These are phyloP conservation scores for Pseudogymnoascus sp. DNA, from an alignment of 2,329 filamentous ascomycete species.

Conservation along the genomic window DNA sequence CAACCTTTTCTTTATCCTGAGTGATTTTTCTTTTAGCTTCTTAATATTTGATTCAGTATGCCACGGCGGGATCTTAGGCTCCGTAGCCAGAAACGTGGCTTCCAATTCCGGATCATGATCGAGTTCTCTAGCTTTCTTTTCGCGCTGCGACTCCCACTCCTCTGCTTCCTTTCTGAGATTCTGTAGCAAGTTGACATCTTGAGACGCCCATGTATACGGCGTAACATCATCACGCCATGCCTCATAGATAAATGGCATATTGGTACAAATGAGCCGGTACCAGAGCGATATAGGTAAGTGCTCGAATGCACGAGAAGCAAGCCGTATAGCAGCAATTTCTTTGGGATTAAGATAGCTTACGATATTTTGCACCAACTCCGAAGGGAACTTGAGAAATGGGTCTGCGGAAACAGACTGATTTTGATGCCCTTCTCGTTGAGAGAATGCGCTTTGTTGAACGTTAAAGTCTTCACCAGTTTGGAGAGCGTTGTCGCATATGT, in stretches of 20 bases:
- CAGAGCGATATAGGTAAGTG: slow-evolving; percentile 20
- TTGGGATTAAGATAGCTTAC: slow-evolving; percentile 15
- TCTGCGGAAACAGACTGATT: slow-evolving; percentile 7
- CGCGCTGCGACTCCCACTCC: not conserved
- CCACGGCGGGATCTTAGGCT: not conserved
- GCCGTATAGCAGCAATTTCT: slow-evolving; percentile 20
- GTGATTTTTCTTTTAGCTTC: not conserved
- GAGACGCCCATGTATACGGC: slow-evolving; percentile 2
- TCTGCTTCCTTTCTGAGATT: not conserved
- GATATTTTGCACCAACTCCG: slow-evolving; percentile 18
- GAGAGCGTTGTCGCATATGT: slow-evolving; percentile 13
- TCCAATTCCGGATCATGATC: not conserved
- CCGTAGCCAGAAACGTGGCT: not conserved
- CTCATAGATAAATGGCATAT: slow-evolving; percentile 26
- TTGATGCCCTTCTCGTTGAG: not conserved
- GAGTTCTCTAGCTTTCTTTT: not conserved
- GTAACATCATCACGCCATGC: not conserved
- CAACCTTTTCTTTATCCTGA: not conserved
- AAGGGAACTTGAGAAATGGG: slow-evolving; percentile 16
- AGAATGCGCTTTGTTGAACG: not conserved
- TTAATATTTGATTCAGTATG: not conserved
- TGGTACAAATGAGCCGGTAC: slow-evolving; percentile 15
- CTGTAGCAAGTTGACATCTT: not conserved
- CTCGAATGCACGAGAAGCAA: slow-evolving; percentile 18
- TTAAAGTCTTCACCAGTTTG: not conserved